Evolutionary conservation across 768 basidiomycete genomes (phyloP).

Genomic region (Amanita subjunquillea): DNA sequence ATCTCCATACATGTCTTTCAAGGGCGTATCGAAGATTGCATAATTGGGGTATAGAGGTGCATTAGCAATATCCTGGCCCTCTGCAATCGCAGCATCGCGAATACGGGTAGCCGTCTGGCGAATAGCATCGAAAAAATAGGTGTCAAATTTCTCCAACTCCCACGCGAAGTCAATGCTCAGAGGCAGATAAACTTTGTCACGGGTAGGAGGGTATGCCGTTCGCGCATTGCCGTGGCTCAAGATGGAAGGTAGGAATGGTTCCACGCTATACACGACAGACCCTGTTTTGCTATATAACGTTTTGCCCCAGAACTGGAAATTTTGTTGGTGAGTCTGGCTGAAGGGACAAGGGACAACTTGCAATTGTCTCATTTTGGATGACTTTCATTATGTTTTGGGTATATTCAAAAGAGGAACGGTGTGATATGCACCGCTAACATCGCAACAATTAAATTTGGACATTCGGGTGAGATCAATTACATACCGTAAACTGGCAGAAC

Average conservation of each 20-base stretch:
- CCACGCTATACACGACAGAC: conserved; percentile 25
- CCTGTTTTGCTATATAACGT: background rate
- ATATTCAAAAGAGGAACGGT: conserved; percentile 24
- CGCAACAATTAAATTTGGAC: conserved; percentile 5
- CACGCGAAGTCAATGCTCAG: conserved; percentile 18
- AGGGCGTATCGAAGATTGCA: conserved; percentile 31
- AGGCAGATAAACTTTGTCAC: conserved; percentile 15
- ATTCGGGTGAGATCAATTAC: background rate
- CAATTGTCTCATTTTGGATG: conserved; percentile 25
- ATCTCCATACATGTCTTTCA: conserved; percentile 30
- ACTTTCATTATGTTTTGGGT: conserved; percentile 20
- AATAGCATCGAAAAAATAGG: conserved; percentile 22
- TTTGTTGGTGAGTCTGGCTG: background rate
- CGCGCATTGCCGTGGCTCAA: conserved; percentile 23
- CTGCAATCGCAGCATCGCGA: conserved; percentile 17
- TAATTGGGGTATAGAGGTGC: conserved; percentile 26
- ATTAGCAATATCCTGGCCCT: conserved; percentile 26
- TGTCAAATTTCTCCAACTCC: conserved; percentile 11
- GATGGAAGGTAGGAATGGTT: conserved; percentile 31
- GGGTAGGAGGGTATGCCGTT: conserved; percentile 34
- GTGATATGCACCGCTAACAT: conserved; percentile 17
- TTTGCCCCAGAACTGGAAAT: background rate
- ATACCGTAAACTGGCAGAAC: conserved; percentile 13
- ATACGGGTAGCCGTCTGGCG: conserved; percentile 24
- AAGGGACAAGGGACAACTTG: conserved; percentile 7